Evolutionary conservation across 192 early-diverging fungal species (phyloP).

Genomic region (Glomus cerebriforme): DNA sequence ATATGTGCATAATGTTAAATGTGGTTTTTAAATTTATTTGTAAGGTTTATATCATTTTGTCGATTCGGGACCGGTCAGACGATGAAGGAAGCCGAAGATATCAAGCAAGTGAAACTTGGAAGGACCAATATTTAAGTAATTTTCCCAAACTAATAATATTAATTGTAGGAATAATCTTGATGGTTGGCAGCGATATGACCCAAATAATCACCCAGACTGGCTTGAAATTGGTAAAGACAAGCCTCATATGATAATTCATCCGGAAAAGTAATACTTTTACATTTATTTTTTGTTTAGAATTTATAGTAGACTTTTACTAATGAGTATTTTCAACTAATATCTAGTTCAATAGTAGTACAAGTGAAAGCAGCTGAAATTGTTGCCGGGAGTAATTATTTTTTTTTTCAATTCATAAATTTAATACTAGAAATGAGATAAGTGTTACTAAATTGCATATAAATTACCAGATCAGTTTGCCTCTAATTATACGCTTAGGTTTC

Average conservation of each 20-base stretch:
- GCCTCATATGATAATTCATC: slow-evolving; percentile 71
- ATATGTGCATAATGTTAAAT: background rate
- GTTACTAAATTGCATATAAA: too few species aligned
- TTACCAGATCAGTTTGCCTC: slow-evolving; percentile 56
- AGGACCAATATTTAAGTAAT: too few species aligned
- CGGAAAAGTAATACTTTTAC: slow-evolving; percentile 44
- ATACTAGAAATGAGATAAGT: background rate
- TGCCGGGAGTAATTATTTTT: slow-evolving; percentile 1
- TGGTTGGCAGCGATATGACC: slow-evolving; percentile 37
- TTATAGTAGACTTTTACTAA: too few species aligned
- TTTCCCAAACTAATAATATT: too few species aligned
- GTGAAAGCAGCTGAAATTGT: slow-evolving; percentile 26
- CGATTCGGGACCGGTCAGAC: slow-evolving; percentile 73
- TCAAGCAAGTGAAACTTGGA: slow-evolving; percentile 54
- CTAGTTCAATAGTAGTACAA: slow-evolving; percentile 19
- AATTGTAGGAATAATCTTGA: slow-evolving; percentile 46
- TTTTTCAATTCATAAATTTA: background rate
- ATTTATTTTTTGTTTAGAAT: background rate
- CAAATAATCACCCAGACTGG: slow-evolving; percentile 40
- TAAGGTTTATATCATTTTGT: slow-evolving; percentile 60
- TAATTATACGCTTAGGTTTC: slow-evolving; percentile 77
- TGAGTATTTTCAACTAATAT: background rate
- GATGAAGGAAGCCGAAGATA: slow-evolving; percentile 57
- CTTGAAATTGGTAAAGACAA: slow-evolving; percentile 58
- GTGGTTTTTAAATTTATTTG: background rate